A percentile compares a stretch with the other conserved stretches of the same genome.
Conservation (phyloP, 2,329 filamentous ascomycete genomes). For the Epichloe typhina region DNA sequence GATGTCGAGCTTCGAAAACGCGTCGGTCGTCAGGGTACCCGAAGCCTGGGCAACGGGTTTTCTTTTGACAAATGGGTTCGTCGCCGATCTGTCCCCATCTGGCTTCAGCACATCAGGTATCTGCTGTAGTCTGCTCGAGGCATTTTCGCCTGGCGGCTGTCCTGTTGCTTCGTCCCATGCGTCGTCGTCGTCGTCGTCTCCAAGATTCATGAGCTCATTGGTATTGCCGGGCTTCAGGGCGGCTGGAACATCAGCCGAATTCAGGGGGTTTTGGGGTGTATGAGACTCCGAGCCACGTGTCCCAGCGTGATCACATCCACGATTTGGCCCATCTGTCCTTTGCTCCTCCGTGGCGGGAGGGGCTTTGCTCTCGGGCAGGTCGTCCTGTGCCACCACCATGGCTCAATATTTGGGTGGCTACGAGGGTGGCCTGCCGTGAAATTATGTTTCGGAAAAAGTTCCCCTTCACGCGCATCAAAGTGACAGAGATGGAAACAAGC, state of each 20-base stretch:
- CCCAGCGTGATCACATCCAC: slow-evolving; percentile 12
- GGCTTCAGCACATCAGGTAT: slow-evolving; percentile 22
- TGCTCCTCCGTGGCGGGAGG: not conserved
- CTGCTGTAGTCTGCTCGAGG: slow-evolving; percentile 7
- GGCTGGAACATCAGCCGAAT: slow-evolving; percentile 9
- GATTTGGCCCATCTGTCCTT: slow-evolving; percentile 10
- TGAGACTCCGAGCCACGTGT: not conserved
- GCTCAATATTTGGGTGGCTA: not conserved
- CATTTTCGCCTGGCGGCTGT: slow-evolving; percentile 3
- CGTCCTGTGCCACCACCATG: slow-evolving; percentile 6
- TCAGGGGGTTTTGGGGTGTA: slow-evolving; percentile 3
- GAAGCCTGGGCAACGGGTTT: slow-evolving; percentile 17
- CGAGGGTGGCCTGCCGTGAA: not conserved
- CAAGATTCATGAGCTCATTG: slow-evolving; percentile 7
- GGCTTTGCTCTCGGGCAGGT: not conserved
- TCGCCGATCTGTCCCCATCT: slow-evolving; percentile 24
- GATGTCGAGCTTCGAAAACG: slow-evolving; percentile 29
- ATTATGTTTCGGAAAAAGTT: not conserved
- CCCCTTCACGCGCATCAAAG: not conserved
- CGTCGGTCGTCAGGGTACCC: slow-evolving; percentile 16
- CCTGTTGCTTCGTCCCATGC: slow-evolving; percentile 18
- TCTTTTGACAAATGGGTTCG: slow-evolving; percentile 41
- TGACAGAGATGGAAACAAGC: too few species aligned
- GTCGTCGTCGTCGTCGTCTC: slow-evolving; percentile 14
- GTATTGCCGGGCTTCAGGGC: slow-evolving; percentile 9